These are phyloP conservation scores for Wallacemonas sp. DNA, from an alignment of 208 protist genomes.

Conservation along the genomic window DNA sequence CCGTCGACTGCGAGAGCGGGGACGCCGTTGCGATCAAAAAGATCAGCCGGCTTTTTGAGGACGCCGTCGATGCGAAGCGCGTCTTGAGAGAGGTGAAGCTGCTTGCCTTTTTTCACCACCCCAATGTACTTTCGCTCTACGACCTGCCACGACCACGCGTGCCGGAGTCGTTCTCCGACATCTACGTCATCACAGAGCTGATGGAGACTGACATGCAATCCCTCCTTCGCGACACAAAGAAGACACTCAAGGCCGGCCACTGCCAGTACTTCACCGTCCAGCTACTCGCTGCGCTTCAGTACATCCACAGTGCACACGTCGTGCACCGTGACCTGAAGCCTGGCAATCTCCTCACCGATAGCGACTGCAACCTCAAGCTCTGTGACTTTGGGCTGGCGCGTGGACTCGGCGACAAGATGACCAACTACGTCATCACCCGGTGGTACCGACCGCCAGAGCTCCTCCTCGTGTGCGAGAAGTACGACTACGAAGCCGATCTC, in stretches of 20 bases:
- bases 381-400: conserved; percentile 94
- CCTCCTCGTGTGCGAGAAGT: conserved; percentile 91
- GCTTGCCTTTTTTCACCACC: conserved; percentile 65
- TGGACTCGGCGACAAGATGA: conserved; percentile 80
- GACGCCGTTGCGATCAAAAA: conserved; percentile 98
- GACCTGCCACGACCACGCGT: conserved; percentile 62
- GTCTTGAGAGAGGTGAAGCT: conserved; percentile 85
- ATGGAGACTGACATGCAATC: conserved; percentile 93
- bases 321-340: conserved; percentile 97
- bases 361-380: conserved; percentile 91
- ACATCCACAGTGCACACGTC: conserved; percentile 95
- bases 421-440: conserved; percentile 96
- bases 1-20: conserved; percentile 56
- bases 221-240: conserved; percentile 58
- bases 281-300: conserved; percentile 93
- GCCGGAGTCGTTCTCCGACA: conserved; percentile 53
- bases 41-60: conserved; percentile 95
- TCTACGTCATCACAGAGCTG: conserved; percentile 91
- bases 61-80: conserved; percentile 90
- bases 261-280: conserved; percentile 97
- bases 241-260: conserved; percentile 68
- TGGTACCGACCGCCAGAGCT: conserved; percentile 99
- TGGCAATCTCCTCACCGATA: conserved; percentile 93
- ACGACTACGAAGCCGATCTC: conserved; percentile 93
- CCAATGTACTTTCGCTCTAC: conserved; percentile 82